Evolutionary conservation across 1,284 basidiomycete genomes (phyloP).

Genomic region (Trichosporon faecale): DNA sequence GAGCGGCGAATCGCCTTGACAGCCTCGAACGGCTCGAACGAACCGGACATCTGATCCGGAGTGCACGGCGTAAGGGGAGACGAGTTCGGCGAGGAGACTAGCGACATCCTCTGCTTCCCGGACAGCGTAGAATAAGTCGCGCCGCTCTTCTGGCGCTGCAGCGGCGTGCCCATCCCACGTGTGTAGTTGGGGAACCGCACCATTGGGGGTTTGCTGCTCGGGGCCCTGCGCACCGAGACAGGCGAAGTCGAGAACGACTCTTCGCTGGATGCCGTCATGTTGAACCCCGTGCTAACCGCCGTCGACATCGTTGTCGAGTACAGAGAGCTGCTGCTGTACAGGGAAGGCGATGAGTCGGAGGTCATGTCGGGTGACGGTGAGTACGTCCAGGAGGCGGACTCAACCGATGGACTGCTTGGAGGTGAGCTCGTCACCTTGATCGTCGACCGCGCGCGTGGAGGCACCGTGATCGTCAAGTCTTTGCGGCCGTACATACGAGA

Average conservation of each 20-base stretch:
- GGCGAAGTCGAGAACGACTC: background rate
- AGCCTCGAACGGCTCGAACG: background rate
- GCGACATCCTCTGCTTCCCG: background rate
- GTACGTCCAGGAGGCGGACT: background rate
- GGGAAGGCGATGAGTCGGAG: background rate
- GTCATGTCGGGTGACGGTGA: background rate
- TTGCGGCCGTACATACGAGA: background rate
- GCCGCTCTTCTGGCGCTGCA: background rate
- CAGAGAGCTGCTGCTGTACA: background rate
- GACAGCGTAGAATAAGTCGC: background rate
- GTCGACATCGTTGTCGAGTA: background rate
- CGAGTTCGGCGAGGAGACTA: background rate
- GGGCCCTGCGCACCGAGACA: background rate
- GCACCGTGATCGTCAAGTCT: background rate
- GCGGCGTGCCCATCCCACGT: background rate
- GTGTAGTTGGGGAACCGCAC: background rate
- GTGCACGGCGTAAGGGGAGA: background rate
- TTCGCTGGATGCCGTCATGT: background rate
- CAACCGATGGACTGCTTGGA: background rate
- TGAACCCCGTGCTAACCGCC: background rate
- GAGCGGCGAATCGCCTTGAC: background rate
- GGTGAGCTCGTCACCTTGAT: background rate
- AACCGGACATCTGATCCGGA: background rate
- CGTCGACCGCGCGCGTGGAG: background rate
- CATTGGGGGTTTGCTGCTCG: background rate